These are phyloP conservation scores for Phytophthora rubi DNA, from an alignment of 352 stramenopile species.

Conservation along the genomic window DNA sequence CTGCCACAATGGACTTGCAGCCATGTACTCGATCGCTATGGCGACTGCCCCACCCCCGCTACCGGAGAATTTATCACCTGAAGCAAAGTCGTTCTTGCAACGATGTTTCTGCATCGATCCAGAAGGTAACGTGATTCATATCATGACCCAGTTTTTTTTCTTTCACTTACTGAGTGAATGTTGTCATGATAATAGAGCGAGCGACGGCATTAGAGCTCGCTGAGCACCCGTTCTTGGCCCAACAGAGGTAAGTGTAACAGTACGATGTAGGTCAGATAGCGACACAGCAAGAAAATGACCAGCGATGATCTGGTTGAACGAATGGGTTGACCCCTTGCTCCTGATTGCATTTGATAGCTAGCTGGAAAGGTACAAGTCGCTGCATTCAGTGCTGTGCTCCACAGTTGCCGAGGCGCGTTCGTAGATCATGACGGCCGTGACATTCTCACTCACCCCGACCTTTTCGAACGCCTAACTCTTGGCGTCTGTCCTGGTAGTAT, in stretches of 20 bases:
- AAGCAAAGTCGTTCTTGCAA: constrained; percentile 63
- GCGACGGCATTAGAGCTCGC: constrained; percentile 70
- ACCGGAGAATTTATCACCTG: constrained; percentile 51
- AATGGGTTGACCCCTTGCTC: background rate
- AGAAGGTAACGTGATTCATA: constrained; percentile 42
- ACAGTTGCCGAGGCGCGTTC: background rate
- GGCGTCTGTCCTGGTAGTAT: background rate
- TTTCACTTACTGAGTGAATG: background rate
- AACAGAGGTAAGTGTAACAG: constrained; percentile 35
- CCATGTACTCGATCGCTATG: constrained; percentile 77
- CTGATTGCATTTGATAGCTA: background rate
- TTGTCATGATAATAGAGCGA: constrained; percentile 45
- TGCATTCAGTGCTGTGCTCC: background rate
- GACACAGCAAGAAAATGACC: constrained; percentile 2
- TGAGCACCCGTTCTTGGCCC: constrained; percentile 61
- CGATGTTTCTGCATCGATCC: constrained; percentile 82
- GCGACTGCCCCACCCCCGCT: constrained; percentile 56
- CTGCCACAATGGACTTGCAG: constrained; percentile 63
- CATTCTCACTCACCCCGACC: too few species aligned
- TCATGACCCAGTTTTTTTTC: background rate
- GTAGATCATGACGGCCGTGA: background rate
- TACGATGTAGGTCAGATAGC: constrained; percentile 13
- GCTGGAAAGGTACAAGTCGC: background rate
- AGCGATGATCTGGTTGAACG: constrained; percentile 2
- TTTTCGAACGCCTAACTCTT: constrained; percentile 15